These are phyloP conservation scores for Verticillium tricorpus DNA, from an alignment of 2,329 filamentous ascomycete species.

Conservation along the genomic window DNA sequence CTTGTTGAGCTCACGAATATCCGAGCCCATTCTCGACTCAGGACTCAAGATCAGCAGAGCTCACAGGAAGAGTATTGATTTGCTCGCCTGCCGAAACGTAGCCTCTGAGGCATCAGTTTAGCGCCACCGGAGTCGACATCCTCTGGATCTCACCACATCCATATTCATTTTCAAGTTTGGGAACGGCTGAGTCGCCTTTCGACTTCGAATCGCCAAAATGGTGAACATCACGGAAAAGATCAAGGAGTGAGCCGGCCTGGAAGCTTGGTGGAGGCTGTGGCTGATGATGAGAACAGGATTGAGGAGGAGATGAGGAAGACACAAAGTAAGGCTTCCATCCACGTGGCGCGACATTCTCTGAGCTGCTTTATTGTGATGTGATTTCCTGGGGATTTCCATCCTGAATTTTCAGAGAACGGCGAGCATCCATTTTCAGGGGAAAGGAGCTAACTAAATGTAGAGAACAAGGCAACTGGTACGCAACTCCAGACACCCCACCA, in stretches of 20 bases:
- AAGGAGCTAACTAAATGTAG: constrained; percentile 41
- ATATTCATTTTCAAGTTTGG: constrained; percentile 1
- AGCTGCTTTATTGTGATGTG: neutral
- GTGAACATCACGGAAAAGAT: constrained; percentile 99
- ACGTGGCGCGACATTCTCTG: neutral
- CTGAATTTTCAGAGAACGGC: constrained; percentile 18
- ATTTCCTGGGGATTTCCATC: constrained; percentile 1
- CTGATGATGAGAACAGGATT: constrained; percentile 60
- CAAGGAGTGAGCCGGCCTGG: constrained; percentile 70
- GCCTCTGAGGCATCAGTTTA: neutral
- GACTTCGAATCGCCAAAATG: constrained; percentile 54
- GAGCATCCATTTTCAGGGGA: neutral
- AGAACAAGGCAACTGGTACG: constrained; percentile 98
- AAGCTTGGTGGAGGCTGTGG: constrained; percentile 1
- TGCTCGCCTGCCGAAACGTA: neutral
- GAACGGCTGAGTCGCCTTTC: constrained; percentile 1
- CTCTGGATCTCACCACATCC: neutral
- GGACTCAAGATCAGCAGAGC: neutral
- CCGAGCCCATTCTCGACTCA: neutral
- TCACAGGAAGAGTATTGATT: neutral
- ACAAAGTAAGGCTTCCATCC: constrained; percentile 68
- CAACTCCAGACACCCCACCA: constrained; percentile 7
- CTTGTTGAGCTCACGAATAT: neutral
- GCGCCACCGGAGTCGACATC: neutral
- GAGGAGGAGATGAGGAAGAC: constrained; percentile 99